These are phyloP conservation scores for Perilla frutescens DNA, from an alignment of 257 asterid genomes.

Conservation along the genomic window DNA sequence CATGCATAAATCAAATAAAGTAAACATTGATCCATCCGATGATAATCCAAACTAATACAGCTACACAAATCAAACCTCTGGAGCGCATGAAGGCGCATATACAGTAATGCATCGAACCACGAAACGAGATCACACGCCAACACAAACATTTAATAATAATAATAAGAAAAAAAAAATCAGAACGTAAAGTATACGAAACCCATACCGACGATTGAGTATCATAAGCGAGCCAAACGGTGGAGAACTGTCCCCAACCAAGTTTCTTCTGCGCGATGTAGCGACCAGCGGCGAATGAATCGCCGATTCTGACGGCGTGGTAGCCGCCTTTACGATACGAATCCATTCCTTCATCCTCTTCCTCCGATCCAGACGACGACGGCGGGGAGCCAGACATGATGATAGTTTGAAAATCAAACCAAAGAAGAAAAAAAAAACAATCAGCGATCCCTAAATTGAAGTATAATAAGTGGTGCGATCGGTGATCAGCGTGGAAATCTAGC, in stretches of 20 bases:
- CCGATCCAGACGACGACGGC: constrained; percentile 85
- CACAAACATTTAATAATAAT: background rate
- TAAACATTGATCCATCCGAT: constrained; percentile 10
- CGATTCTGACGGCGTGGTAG: constrained; percentile 86
- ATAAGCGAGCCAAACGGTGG: constrained; percentile 97
- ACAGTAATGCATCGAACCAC: background rate
- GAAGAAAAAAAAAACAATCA: constrained; percentile 9
- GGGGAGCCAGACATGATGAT: constrained; percentile 62
- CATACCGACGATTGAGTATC: constrained; percentile 82
- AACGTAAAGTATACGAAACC: background rate
- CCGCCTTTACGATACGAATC: constrained; percentile 87
- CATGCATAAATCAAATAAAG: background rate
- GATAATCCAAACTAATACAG: constrained; percentile 18
- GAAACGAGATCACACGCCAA: background rate
- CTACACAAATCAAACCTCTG: background rate
- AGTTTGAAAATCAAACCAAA: background rate
- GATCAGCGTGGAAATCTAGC: constrained; percentile 6
- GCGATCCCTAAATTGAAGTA: constrained; percentile 23
- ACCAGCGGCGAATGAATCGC: constrained; percentile 74
- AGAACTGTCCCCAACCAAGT: constrained; percentile 98
- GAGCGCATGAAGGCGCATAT: constrained; percentile 7
- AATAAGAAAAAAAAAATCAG: background rate
- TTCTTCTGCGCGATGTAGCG: constrained; percentile 94
- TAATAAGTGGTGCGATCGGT: background rate
- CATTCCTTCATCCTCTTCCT: constrained; percentile 83